Conservation (phyloP, 805 yeast genomes). For the Starmerella stellata region DNA sequence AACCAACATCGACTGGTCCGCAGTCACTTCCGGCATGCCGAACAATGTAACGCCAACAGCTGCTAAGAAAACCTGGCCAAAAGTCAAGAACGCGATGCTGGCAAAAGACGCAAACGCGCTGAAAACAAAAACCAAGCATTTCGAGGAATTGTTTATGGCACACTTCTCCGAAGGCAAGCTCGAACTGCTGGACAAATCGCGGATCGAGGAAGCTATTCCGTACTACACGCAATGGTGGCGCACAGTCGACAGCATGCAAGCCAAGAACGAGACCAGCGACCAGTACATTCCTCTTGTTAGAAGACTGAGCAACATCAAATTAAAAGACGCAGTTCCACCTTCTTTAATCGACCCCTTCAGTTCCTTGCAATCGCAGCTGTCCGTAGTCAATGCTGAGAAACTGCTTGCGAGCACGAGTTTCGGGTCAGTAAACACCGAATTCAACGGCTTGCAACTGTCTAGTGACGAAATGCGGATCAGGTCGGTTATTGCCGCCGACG, state of each 20-base stretch:
- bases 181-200: constrained; percentile 22
- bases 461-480: constrained; percentile 12
- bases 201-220: constrained; percentile 31
- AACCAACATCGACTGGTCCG: constrained; percentile 39
- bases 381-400: constrained; percentile 24
- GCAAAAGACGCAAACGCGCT: constrained; percentile 36
- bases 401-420: constrained; percentile 31
- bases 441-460: constrained; percentile 14
- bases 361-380: constrained; percentile 7
- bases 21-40: constrained; percentile 35
- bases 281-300: not conserved
- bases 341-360: constrained; percentile 5
- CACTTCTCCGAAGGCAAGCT: constrained; percentile 38
- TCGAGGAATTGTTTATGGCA: constrained; percentile 46
- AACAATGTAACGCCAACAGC: constrained; percentile 26
- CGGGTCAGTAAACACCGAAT: constrained; percentile 1
- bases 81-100: constrained; percentile 39
- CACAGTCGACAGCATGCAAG: not conserved
- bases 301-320: not conserved
- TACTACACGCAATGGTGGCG: constrained; percentile 47
- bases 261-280: not conserved
- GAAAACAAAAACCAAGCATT: constrained; percentile 34
- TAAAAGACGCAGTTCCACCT: not conserved
- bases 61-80: constrained; percentile 52
- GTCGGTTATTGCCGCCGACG: constrained; percentile 41